Base-by-base conservation (phyloP, 2,329 filamentous ascomycete species). In the Pseudocercospora fuligena region DNA sequence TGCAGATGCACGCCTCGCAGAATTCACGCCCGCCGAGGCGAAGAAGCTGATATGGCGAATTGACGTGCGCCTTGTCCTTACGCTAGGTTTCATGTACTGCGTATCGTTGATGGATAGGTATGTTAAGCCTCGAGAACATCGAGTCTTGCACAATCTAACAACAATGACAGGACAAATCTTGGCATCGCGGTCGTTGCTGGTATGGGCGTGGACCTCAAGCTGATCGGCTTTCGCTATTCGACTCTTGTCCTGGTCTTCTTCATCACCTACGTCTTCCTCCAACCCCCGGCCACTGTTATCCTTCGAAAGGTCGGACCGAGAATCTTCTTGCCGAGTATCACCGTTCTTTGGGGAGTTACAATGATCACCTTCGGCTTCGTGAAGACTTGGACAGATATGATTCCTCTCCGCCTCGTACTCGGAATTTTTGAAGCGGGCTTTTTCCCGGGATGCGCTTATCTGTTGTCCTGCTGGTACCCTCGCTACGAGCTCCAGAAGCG, bases 171-270 rank as follows among this genome's bases (percentile, higher is more conserved):
- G 25, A 75, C 73, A 19, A 77, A 78, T 61, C 65, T 75, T 33
- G 75, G 75, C 23, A 78, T 78, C 49, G 77, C 77, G 43, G 74
- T 73, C 46, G 74, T 79, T 7, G 77, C 75, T 27, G 77, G 77
- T 25, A 78, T 79, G 76, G 69, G 69, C 14, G 72, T 75, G 25
- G 77, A 79, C 63, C 66, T 79, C 11, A 65, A 72, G 51, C 71
- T 78, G 27, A 73, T 73, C 33, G 73, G 73, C 29, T 69, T 72
- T 47, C 73, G 76, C 21, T 77, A 76, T 69, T 73, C 70, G 6
- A 75, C 75, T 23, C 84, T 90, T 64, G 90, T 90, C 3, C 82
- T 92, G 40, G 83, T 92, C 73, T 93, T 93, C 81, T 93, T 92
- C 82, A 83, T 91, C 70, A 86, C 89, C 27, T 93, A 93, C 76